A percentile compares a stretch with the other conserved stretches of the same genome.
Evolutionary conservation across 2,329 filamentous ascomycete genomes (phyloP).

Genomic region (Ilyonectria sp.): DNA sequence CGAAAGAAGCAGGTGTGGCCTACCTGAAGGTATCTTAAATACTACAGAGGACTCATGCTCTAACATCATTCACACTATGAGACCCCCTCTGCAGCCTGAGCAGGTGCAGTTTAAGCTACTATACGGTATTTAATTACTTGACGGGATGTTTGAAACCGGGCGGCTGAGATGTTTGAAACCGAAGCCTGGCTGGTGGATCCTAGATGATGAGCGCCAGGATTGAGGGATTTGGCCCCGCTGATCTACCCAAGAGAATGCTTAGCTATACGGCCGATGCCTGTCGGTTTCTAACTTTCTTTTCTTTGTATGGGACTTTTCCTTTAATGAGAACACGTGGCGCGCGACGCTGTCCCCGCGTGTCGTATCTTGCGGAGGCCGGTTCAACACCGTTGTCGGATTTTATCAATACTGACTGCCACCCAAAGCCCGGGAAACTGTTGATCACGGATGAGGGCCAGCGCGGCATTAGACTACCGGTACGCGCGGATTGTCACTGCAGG

Average conservation of each 20-base stretch:
- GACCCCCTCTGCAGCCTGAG: not conserved
- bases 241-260: not conserved
- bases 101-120: not conserved
- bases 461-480: too few relatives aligned
- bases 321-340: not conserved
- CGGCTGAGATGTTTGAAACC: constrained; percentile 18
- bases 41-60: not conserved
- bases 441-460: too few relatives aligned
- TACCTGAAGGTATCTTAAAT: constrained; percentile 1
- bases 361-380: too few relatives aligned
- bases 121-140: constrained; percentile 13
- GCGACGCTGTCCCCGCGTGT: too few relatives aligned
- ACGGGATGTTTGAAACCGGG: constrained; percentile 13
- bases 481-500: too few relatives aligned
- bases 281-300: not conserved
- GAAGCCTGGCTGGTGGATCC: not conserved
- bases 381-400: too few relatives aligned
- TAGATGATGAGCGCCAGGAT: not conserved
- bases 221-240: not conserved
- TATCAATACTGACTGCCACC: too few relatives aligned
- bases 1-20: not conserved
- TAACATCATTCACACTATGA: not conserved
- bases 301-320: not conserved
- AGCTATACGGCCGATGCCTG: not conserved
- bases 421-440: too few relatives aligned